These are phyloP conservation scores for Candida khao-thaluensis DNA, from an alignment of 805 yeast species.

Conservation along the genomic window DNA sequence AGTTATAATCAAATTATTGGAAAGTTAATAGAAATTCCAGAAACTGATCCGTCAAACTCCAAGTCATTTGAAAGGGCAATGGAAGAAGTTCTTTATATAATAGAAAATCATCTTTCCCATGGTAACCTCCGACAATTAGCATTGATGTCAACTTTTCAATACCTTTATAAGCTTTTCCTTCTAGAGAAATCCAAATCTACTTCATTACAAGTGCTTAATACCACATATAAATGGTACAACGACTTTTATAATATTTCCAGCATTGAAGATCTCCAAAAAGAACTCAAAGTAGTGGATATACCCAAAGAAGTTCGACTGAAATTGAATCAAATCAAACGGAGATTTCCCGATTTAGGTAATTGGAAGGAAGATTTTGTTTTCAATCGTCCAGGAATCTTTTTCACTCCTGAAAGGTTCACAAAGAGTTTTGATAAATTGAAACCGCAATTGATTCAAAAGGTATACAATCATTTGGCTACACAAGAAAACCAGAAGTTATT, in stretches of 20 bases:
- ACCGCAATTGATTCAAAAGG: constrained; percentile 15
- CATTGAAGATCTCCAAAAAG: constrained; percentile 9
- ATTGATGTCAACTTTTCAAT: constrained; percentile 21
- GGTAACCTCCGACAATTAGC: constrained; percentile 32
- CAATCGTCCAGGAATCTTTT: constrained; percentile 25
- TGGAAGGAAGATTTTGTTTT: constrained; percentile 16
- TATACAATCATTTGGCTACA: constrained; percentile 19
- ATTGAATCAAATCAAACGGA: constrained; percentile 2
- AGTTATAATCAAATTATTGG: constrained; percentile 19
- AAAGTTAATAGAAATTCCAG: constrained; percentile 5
- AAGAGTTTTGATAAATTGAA: constrained; percentile 23
- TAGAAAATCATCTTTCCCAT: constrained; percentile 31
- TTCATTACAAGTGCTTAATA: constrained; percentile 14
- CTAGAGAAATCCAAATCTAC: constrained; percentile 18
- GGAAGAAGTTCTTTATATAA: constrained; percentile 18
- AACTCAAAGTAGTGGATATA: constrained; percentile 9
- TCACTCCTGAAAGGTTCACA: constrained; percentile 30
- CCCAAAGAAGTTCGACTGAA: not conserved
- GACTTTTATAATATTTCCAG: constrained; percentile 25
- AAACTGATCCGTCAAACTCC: too few relatives aligned
- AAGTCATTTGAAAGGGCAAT: too few relatives aligned
- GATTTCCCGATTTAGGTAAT: constrained; percentile 11
- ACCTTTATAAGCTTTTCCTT: constrained; percentile 28
- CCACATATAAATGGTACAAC: constrained; percentile 23
- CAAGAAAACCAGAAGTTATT: constrained; percentile 23